Conservation (phyloP, 345 rosid genomes). For the Arabis alpina region DNA sequence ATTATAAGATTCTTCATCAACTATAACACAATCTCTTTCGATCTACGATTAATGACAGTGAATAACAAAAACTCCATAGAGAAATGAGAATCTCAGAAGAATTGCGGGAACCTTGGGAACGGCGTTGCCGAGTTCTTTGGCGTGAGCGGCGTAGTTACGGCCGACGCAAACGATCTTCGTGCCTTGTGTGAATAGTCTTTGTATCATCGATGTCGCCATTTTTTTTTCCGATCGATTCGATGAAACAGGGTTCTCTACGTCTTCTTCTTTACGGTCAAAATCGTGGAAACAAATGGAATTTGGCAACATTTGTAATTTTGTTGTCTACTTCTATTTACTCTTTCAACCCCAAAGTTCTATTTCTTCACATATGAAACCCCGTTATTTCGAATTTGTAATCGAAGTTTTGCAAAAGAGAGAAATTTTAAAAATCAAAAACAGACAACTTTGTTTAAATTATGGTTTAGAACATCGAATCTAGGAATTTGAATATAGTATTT, state of each 20-base stretch:
- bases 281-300: neutral
- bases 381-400: no score
- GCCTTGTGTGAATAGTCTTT: slow-evolving; percentile 66
- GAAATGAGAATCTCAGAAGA: no score
- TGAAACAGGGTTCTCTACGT: neutral
- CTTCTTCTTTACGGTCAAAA: neutral
- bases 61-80: neutral
- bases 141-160: slow-evolving; percentile 97
- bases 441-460: no score
- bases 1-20: neutral
- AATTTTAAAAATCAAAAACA: no score
- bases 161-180: slow-evolving; percentile 96
- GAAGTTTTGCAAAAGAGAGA: no score
- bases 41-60: no score
- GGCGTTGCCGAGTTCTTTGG: slow-evolving; percentile 98
- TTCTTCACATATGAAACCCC: neutral
- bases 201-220: slow-evolving; percentile 53
- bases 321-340: neutral
- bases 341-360: neutral
- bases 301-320: slow-evolving; percentile 2
- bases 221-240: slow-evolving; percentile 10
- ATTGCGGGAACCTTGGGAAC: slow-evolving; percentile 59
- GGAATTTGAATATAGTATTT: no score
- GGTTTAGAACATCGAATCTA: no score
- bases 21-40: neutral